Evolutionary conservation across 148 eudicot genomes (phyloP), one percentile per base, ranked within the genome.

Genomic region (Heliamphora exappendiculata): DNA sequence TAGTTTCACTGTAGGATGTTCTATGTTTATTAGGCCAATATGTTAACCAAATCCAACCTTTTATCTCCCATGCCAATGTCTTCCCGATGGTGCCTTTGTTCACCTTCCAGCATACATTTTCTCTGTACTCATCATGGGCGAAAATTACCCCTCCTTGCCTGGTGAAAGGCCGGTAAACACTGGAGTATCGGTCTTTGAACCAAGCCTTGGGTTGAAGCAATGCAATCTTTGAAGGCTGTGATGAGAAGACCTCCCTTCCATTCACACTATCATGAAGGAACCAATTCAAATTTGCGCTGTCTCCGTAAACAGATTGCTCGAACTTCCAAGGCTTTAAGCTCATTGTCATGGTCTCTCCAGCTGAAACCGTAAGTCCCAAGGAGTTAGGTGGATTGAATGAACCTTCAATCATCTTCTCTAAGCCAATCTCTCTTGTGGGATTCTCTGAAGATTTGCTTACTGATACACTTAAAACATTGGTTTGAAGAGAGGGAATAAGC

Each of bases 121-220:
- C 91, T 3, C 91, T 91, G 17, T 94, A 94, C 86, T 89, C 88
- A 67, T 94, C 95, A 0, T 84, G 70, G 0, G 98, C 98, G 39
- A 94, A 94, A 8, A 94, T 75, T 26, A 94, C 87, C 73, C 97
- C 98, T 24, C 98, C 98, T 63, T 88, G 88, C 85, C 93, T 82
- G 0, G 97, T 94, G 63, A 94, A 94, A 6, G 98, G 95, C 76
- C 98, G 51, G 42, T 88, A 31, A 4, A 73, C 93, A 62, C 67
- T 91, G 1, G 93, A 84, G 51, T 94, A 94, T 28, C 98, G 81
- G 59, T 94, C 81, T 64, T 70, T 91, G 75, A 94, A 94, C 98
- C 98, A 94, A 4, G 97, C 89, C 73, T 83, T 86, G 2, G 93
- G 97, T 7, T 87, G 82, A 1, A 90, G 76, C 51, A 94, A 36